Conservation (phyloP, 176 grass and related monocot genomes). For the Ampelocalamus luodianensis region DNA sequence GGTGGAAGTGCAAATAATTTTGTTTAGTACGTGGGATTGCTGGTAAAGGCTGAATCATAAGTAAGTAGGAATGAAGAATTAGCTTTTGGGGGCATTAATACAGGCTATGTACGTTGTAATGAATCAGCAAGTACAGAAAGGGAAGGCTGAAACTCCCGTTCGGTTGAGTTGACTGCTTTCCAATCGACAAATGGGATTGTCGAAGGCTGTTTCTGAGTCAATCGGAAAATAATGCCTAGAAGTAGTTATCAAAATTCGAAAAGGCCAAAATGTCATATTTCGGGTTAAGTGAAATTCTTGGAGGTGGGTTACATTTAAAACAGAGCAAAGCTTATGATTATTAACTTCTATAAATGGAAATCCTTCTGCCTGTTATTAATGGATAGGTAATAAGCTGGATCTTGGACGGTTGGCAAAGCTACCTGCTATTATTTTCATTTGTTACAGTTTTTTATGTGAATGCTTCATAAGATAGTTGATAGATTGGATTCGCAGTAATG, state of each 20-base stretch:
- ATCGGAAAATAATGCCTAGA: background rate
- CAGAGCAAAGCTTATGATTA: conserved; percentile 2
- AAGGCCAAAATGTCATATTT: background rate
- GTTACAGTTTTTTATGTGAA: conserved; percentile 20
- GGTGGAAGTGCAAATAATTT: conserved; percentile 26
- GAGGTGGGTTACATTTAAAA: background rate
- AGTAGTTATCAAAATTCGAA: background rate
- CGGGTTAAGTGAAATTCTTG: background rate
- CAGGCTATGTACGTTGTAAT: background rate
- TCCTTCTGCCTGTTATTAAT: background rate
- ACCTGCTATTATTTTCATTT: background rate
- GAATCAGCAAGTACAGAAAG: conserved; percentile 1
- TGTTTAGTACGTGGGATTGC: background rate
- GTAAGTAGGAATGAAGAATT: background rate
- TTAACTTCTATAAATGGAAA: background rate
- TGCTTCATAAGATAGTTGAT: background rate
- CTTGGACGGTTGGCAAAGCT: background rate
- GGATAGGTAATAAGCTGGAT: background rate
- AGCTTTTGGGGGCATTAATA: background rate
- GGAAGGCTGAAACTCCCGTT: background rate
- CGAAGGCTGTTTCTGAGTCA: background rate
- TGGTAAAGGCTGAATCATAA: background rate
- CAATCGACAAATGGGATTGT: background rate
- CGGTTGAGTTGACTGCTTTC: background rate
- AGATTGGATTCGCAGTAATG: background rate